Evolutionary conservation across 768 basidiomycete species (phyloP).

Genomic region (Rhizopogon vesiculosus): DNA sequence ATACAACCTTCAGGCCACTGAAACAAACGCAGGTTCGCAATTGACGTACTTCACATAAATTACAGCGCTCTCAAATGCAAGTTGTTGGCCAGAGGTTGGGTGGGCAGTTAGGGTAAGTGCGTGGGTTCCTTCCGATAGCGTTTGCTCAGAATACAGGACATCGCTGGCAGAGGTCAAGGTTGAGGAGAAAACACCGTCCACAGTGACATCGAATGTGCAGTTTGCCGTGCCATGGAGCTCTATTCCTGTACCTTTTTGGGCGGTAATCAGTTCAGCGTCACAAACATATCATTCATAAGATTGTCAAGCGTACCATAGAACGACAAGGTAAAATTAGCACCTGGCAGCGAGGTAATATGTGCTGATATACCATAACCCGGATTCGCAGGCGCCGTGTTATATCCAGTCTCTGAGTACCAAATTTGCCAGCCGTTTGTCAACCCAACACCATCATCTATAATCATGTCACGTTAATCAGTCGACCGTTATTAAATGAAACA

Average conservation of each 20-base stretch:
- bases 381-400: not conserved
- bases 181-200: constrained; percentile 3
- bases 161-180: not conserved
- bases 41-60: not conserved
- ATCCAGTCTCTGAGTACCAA: constrained; percentile 11
- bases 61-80: constrained; percentile 6
- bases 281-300: not conserved
- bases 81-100: constrained; percentile 4
- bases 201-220: constrained; percentile 7
- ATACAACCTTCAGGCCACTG: not conserved
- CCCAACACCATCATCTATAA: constrained; percentile 9
- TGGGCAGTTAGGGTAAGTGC: constrained; percentile 7
- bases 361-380: not conserved
- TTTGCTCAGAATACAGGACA: constrained; percentile 1
- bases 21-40: not conserved
- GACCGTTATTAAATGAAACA: not conserved
- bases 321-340: constrained; percentile 19
- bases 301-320: constrained; percentile 17
- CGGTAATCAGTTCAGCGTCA: not conserved
- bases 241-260: constrained; percentile 6
- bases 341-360: constrained; percentile 14
- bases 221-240: constrained; percentile 6
- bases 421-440: constrained; percentile 10
- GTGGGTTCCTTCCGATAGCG: constrained; percentile 4
- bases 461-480: not conserved